Percentiles rank a stretch among this genome's conserved stretches.
phyloP scores from a whole-genome alignment of 2,329 filamentous ascomycete species.

The Catunica adiposa region DNA sequence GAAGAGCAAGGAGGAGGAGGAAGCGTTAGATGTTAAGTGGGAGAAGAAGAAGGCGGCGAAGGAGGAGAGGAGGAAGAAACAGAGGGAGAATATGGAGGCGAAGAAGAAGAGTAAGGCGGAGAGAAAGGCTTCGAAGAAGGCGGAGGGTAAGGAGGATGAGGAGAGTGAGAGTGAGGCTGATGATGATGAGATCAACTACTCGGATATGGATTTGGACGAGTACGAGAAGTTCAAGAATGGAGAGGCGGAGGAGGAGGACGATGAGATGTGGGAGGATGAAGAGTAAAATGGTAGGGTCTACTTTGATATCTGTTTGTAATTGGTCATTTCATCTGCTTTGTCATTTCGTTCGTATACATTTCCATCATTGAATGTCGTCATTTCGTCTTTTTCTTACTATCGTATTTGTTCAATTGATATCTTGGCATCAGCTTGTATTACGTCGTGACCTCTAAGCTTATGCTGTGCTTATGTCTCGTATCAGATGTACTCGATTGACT shows the following conservation, averaged over 20 bases:
- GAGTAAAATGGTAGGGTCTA: constrained; percentile 2
- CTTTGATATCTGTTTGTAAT: too few species aligned
- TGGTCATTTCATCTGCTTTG: too few species aligned
- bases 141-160: constrained; percentile 20
- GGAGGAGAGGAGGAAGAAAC: constrained; percentile 62
- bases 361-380: too few species aligned
- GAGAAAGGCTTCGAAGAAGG: constrained; percentile 23
- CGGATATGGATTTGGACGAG: constrained; percentile 27
- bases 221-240: constrained; percentile 21
- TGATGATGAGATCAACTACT: constrained; percentile 20
- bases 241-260: constrained; percentile 7
- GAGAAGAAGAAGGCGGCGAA: constrained; percentile 63
- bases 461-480: too few species aligned
- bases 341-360: too few species aligned
- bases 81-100: constrained; percentile 78
- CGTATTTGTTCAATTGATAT: too few species aligned
- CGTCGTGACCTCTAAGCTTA: too few species aligned
- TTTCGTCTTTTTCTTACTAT: too few species aligned
- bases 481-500: too few species aligned
- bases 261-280: constrained; percentile 12
- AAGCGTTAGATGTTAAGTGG: constrained; percentile 69
- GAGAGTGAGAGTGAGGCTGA: constrained; percentile 25
- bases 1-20: constrained; percentile 64
- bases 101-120: constrained; percentile 44
- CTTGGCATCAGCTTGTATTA: too few species aligned